phyloP scores from a whole-genome alignment of 202 grass and related monocot genomes.

The Setaria viridis region DNA sequence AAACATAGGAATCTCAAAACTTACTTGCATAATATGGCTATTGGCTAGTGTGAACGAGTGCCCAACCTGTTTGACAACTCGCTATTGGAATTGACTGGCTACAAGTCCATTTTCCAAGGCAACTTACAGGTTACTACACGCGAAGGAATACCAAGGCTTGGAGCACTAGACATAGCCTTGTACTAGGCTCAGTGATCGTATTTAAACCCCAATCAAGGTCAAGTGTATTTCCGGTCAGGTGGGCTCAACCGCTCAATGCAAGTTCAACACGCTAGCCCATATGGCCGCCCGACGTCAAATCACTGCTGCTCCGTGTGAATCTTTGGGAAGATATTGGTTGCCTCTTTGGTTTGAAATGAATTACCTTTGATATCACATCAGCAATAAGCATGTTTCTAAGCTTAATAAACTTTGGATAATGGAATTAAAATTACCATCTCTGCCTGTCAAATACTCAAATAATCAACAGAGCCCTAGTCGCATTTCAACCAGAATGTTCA shows the following conservation, averaged over 20 bases:
- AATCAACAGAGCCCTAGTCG: not conserved
- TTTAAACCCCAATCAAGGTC: not conserved
- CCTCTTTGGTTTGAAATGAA: not conserved
- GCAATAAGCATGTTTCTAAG: not conserved
- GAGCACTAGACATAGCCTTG: not conserved
- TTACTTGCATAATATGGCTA: too few relatives aligned
- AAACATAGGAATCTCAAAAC: too few relatives aligned
- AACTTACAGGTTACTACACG: too few relatives aligned
- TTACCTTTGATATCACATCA: not conserved
- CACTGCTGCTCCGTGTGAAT: not conserved
- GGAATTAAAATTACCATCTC: too few relatives aligned
- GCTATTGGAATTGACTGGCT: too few relatives aligned
- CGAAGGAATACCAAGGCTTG: not conserved
- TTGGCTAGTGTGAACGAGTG: too few relatives aligned
- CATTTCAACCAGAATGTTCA: too few relatives aligned
- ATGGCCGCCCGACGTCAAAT: not conserved
- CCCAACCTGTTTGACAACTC: too few relatives aligned
- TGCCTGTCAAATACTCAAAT: not conserved
- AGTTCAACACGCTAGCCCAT: too few relatives aligned
- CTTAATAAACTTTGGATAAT: not conserved
- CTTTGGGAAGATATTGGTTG: not conserved
- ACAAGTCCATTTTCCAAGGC: not conserved
- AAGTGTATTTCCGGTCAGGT: not conserved
- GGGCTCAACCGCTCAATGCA: not conserved
- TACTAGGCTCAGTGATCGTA: not conserved